Evolutionary conservation across 768 basidiomycete species (phyloP).

Genomic region (Pisolithus orientalis): DNA sequence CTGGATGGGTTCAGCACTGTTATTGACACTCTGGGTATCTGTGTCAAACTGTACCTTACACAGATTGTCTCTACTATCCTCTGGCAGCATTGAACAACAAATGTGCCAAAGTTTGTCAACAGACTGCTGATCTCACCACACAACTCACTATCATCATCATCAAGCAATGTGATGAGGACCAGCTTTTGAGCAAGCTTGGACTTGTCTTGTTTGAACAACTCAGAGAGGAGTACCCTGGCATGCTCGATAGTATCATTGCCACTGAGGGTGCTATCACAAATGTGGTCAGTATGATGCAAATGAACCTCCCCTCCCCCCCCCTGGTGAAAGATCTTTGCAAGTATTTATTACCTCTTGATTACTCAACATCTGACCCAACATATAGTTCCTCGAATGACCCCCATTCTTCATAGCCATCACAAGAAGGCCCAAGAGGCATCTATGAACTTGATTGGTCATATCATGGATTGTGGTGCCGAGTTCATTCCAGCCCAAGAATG

Average conservation of each 20-base stretch:
- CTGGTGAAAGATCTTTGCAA: conserved; percentile 97
- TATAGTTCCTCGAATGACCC: conserved; percentile 97
- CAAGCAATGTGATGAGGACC: conserved; percentile 97
- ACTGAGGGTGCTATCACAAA: conserved; percentile 98
- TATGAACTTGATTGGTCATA: too few relatives aligned
- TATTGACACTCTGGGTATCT: conserved; percentile 91
- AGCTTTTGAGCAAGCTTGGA: conserved; percentile 90
- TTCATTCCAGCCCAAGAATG: too few relatives aligned
- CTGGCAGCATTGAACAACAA: conserved; percentile 99
- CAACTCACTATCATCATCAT: conserved; percentile 94
- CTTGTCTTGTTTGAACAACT: conserved; percentile 97
- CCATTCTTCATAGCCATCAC: conserved; percentile 97
- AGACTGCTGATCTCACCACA: conserved; percentile 96
- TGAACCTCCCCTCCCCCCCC: too few relatives aligned
- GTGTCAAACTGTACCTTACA: conserved; percentile 96
- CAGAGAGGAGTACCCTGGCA: conserved; percentile 99
- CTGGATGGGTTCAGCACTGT: conserved; percentile 97
- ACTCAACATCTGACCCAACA: background rate
- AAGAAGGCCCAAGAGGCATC: too few relatives aligned
- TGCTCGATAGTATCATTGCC: conserved; percentile 97
- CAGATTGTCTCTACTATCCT: conserved; percentile 99
- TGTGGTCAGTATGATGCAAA: conserved; percentile 99
- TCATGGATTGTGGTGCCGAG: too few relatives aligned
- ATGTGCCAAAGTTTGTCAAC: conserved; percentile 97
- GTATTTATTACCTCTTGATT: conserved; percentile 29